Percentiles rank a stretch among this genome's conserved stretches.
Evolutionary conservation across 768 basidiomycete species (phyloP).

Genomic region (Pleurotus tuber-regium): DNA sequence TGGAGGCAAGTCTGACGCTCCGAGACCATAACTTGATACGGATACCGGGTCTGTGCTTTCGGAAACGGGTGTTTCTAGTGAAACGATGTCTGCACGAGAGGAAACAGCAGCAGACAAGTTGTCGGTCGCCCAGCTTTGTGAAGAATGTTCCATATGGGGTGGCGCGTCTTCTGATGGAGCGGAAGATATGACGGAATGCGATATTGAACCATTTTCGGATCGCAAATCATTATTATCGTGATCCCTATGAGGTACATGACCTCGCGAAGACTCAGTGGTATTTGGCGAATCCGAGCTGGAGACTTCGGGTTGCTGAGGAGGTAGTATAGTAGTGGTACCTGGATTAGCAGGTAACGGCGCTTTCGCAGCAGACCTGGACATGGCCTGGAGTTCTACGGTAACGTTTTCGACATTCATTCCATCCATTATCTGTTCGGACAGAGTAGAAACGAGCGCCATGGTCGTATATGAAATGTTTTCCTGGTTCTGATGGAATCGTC

Average conservation of each 20-base stretch:
- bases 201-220: too few species aligned
- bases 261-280: conserved; percentile 1
- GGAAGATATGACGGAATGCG: conserved; percentile 28
- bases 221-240: conserved; percentile 28
- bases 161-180: conserved; percentile 39
- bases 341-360: conserved; percentile 18
- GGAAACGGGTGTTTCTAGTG: not conserved
- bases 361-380: conserved; percentile 7
- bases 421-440: conserved; percentile 48
- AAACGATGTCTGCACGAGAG: not conserved
- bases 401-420: conserved; percentile 66
- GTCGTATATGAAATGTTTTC: conserved; percentile 75
- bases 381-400: conserved; percentile 43
- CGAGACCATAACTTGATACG: conserved; percentile 11
- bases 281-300: not conserved
- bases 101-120: not conserved
- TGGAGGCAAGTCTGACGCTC: conserved; percentile 19
- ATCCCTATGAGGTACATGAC: conserved; percentile 6
- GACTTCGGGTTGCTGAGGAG: not conserved
- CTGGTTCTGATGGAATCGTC: conserved; percentile 74
- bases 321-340: conserved; percentile 1
- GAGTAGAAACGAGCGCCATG: conserved; percentile 48
- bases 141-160: conserved; percentile 24
- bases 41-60: conserved; percentile 16
- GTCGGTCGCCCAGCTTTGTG: conserved; percentile 34